Evolutionary conservation across 2,329 filamentous ascomycete genomes (phyloP).

Genomic region (Onygenales sp.): DNA sequence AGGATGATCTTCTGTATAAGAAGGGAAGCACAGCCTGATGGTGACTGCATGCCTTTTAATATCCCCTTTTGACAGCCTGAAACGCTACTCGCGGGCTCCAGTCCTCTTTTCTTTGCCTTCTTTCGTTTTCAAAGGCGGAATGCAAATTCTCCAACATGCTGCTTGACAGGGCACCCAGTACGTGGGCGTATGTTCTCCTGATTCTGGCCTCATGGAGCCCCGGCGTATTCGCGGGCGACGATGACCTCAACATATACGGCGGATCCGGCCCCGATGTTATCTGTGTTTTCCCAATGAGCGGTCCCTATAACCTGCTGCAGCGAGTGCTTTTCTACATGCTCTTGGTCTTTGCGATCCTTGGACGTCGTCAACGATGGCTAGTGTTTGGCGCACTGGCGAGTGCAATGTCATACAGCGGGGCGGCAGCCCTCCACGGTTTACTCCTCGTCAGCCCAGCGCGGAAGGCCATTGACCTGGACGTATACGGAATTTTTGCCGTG

Average conservation of each 20-base stretch:
- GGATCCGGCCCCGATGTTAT: slow-evolving; percentile 1
- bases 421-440: slow-evolving; percentile 16
- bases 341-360: slow-evolving; percentile 17
- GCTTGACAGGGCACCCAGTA: background rate
- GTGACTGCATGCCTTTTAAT: background rate
- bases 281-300: slow-evolving; percentile 14
- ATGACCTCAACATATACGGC: background rate
- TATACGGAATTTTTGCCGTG: slow-evolving; percentile 14
- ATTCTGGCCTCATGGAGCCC: background rate
- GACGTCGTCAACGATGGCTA: slow-evolving; percentile 15
- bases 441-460: slow-evolving; percentile 11
- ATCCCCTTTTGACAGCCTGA: background rate
- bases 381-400: slow-evolving; percentile 18
- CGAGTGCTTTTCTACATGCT: slow-evolving; percentile 18
- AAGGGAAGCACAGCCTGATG: background rate
- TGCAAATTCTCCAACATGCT: background rate
- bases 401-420: slow-evolving; percentile 16
- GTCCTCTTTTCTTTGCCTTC: background rate
- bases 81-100: background rate
- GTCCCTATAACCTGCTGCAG: slow-evolving; percentile 16
- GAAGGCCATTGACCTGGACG: slow-evolving; percentile 14
- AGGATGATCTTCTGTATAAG: background rate
- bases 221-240: background rate
- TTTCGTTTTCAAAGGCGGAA: background rate
- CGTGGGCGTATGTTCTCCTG: background rate